These are phyloP conservation scores for Arabis alpina DNA, from an alignment of 345 rosid species.

Conservation along the genomic window DNA sequence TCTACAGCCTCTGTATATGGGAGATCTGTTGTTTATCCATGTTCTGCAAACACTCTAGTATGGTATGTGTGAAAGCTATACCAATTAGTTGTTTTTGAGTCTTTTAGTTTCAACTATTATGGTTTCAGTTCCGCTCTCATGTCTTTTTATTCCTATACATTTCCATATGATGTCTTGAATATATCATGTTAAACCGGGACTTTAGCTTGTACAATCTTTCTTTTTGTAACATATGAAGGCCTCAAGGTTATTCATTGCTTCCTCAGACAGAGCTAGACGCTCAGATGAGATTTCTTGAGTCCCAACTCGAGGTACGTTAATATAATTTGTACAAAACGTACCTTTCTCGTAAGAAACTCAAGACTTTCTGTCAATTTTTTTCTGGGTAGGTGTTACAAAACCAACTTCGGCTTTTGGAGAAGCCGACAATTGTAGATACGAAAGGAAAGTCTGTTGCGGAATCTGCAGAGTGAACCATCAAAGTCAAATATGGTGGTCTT, in stretches of 20 bases:
- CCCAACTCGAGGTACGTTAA: conserved; percentile 69
- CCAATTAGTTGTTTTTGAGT: conserved; percentile 5
- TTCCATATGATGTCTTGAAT: background rate
- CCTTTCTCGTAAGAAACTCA: too few relatives aligned
- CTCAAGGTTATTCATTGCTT: conserved; percentile 59
- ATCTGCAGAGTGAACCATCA: conserved; percentile 26
- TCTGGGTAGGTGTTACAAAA: conserved; percentile 27
- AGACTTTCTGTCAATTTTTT: too few relatives aligned
- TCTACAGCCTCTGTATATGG: conserved; percentile 83
- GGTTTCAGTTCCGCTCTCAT: background rate
- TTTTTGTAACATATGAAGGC: conserved; percentile 47
- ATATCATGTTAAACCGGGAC: background rate
- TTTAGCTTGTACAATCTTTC: background rate
- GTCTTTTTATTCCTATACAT: background rate
- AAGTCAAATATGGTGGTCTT: background rate
- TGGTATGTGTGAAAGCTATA: conserved; percentile 53
- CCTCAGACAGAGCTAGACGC: conserved; percentile 56
- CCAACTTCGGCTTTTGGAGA: conserved; percentile 27
- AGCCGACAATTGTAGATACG: conserved; percentile 17
- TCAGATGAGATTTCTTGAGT: conserved; percentile 58
- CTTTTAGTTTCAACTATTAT: background rate
- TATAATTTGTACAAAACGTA: conserved; percentile 1
- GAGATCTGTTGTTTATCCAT: conserved; percentile 83
- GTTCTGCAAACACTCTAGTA: conserved; percentile 61
- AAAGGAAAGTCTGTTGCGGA: conserved; percentile 40